These are phyloP conservation scores for Petunia axillaris DNA, from an alignment of 257 asterid species.

Conservation along the genomic window DNA sequence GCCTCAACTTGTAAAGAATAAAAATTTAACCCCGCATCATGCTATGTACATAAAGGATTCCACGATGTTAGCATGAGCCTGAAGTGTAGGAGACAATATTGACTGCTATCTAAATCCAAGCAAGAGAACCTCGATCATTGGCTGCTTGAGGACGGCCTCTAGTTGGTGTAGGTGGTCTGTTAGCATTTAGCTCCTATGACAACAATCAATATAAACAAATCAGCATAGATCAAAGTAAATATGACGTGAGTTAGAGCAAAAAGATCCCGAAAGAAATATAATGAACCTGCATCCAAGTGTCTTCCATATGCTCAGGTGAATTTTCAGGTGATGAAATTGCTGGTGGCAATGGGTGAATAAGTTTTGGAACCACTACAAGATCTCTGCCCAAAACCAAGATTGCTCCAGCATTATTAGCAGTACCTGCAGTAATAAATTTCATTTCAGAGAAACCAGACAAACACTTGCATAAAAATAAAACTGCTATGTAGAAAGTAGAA, in stretches of 20 bases:
- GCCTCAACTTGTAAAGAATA: conserved; percentile 37
- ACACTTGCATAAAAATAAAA: not conserved
- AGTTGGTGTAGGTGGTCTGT: conserved; percentile 98
- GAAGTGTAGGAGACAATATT: conserved; percentile 37
- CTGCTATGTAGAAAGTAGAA: not conserved
- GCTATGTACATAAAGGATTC: conserved; percentile 75
- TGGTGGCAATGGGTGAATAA: conserved; percentile 92
- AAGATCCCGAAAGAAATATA: conserved; percentile 17
- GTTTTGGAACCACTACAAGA: conserved; percentile 95
- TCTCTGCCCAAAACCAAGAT: conserved; percentile 98
- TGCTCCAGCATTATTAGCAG: conserved; percentile 99
- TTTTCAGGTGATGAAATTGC: conserved; percentile 90
- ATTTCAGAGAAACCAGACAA: not conserved
- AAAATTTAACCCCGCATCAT: conserved; percentile 38
- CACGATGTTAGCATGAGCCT: conserved; percentile 62
- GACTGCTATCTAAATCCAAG: conserved; percentile 73
- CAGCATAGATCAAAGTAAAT: conserved; percentile 23
- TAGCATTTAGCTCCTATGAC: conserved; percentile 88
- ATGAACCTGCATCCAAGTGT: conserved; percentile 95
- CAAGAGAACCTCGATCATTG: conserved; percentile 91
- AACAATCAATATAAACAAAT: conserved; percentile 18
- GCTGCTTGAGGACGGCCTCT: conserved; percentile 95
- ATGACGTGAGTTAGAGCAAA: not conserved
- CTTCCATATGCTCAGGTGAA: conserved; percentile 85
- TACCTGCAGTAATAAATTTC: conserved; percentile 46